These are phyloP conservation scores for Clonostachys byssicola DNA, from an alignment of 2,329 filamentous ascomycete genomes.

Conservation along the genomic window DNA sequence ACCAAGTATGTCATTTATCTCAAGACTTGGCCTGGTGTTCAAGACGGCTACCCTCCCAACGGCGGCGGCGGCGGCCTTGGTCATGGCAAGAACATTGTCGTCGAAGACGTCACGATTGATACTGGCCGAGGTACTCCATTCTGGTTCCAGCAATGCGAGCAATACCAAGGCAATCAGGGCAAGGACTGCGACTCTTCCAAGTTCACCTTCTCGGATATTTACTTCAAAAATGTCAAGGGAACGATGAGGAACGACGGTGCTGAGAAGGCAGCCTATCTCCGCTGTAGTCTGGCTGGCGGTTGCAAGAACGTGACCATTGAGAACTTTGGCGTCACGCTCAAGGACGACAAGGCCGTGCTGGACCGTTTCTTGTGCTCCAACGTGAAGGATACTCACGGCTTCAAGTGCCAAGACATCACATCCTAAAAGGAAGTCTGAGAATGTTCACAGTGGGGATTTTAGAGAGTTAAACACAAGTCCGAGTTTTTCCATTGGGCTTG, in stretches of 20 bases:
- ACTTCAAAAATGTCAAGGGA: conserved; percentile 18
- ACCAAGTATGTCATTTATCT: conserved; percentile 46
- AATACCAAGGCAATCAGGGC: conserved; percentile 23
- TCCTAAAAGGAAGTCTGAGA: neutral
- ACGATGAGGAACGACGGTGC: conserved; percentile 15
- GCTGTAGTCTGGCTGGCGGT: conserved; percentile 22
- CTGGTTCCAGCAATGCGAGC: conserved; percentile 27
- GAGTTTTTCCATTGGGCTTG: no score
- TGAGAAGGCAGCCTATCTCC: conserved; percentile 16
- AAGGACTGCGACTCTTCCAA: conserved; percentile 24
- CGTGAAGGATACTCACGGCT: conserved; percentile 13
- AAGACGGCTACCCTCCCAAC: conserved; percentile 48
- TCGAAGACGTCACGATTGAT: conserved; percentile 21
- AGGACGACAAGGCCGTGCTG: conserved; percentile 7
- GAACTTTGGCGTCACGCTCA: conserved; percentile 12
- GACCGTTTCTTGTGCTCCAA: conserved; percentile 18
- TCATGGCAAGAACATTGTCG: conserved; percentile 20
- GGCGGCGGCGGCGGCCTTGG: conserved; percentile 53
- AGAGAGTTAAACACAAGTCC: no score
- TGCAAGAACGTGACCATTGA: conserved; percentile 19
- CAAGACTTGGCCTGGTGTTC: conserved; percentile 55
- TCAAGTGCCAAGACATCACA: conserved; percentile 8
- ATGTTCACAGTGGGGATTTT: no score
- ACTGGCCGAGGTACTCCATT: conserved; percentile 19
- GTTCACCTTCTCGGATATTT: conserved; percentile 20